Conservation (phyloP, 805 yeast species). For the Torulaspora maleeae region DNA sequence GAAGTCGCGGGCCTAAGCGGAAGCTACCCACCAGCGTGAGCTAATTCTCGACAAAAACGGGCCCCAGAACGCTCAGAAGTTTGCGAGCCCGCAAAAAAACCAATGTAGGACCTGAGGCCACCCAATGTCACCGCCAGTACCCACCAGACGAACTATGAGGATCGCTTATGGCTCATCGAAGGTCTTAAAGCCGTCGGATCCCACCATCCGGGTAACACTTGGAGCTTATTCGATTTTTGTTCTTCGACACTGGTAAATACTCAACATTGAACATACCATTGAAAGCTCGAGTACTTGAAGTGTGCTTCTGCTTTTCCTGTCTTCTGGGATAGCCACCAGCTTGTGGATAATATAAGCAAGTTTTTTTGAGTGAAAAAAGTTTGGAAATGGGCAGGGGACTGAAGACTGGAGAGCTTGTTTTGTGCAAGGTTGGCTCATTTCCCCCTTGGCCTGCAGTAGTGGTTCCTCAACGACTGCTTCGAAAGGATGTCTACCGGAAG, state of each 20-base stretch:
- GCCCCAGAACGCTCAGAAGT: not conserved
- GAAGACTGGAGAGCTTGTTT: constrained; percentile 33
- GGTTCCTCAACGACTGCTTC: constrained; percentile 31
- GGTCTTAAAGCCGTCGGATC: not conserved
- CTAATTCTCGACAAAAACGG: not conserved
- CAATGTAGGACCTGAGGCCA: not conserved
- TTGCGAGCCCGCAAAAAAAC: not conserved
- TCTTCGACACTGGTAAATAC: not conserved
- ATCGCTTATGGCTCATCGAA: not conserved
- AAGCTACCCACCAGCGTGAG: constrained; percentile 31
- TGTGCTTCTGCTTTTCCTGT: no score
- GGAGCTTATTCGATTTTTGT: not conserved
- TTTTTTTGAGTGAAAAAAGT: not conserved
- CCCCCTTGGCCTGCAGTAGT: constrained; percentile 38
- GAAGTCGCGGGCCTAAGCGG: constrained; percentile 40
- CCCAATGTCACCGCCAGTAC: not conserved
- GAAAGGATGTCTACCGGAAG: constrained; percentile 29
- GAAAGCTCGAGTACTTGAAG: not conserved
- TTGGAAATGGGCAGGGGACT: constrained; percentile 16
- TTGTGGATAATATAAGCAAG: not conserved
- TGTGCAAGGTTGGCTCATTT: constrained; percentile 35
- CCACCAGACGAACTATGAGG: not conserved
- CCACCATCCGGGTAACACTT: not conserved
- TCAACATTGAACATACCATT: not conserved
- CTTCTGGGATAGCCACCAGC: no score